Evolutionary conservation across 106 monocot species (phyloP).

Genomic region (Phalaenopsis aphrodite): DNA sequence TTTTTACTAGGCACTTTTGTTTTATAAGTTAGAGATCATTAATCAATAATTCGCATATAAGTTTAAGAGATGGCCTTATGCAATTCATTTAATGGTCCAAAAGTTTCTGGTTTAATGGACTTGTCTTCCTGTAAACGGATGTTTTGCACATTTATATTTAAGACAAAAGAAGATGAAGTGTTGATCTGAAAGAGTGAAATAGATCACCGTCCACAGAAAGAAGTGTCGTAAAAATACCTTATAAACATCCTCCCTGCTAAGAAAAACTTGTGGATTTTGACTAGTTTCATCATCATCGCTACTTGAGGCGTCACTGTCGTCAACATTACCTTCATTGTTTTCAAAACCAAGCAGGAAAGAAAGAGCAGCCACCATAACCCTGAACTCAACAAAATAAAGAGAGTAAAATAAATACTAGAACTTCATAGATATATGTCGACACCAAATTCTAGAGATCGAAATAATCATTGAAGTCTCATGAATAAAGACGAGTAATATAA

Average conservation of each 20-base stretch:
- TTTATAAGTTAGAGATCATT: too few species aligned
- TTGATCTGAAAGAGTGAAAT: too few species aligned
- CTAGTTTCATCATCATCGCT: conserved; percentile 53
- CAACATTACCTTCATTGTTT: conserved; percentile 30
- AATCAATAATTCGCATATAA: too few species aligned
- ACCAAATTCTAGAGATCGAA: not conserved
- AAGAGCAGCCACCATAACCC: conserved; percentile 79
- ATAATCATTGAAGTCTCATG: not conserved
- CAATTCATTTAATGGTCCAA: too few species aligned
- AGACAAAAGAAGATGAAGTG: too few species aligned
- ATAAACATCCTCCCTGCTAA: conserved; percentile 74
- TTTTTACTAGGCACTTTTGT: not conserved
- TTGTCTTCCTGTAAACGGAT: too few species aligned
- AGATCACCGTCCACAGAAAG: not conserved
- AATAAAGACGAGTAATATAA: not conserved
- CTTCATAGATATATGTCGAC: not conserved
- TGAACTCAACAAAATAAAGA: conserved; percentile 19
- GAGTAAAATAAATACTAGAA: not conserved
- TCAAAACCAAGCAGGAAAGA: conserved; percentile 90
- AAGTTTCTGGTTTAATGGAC: too few species aligned
- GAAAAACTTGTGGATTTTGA: conserved; percentile 46
- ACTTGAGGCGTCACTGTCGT: conserved; percentile 64
- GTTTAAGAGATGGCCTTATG: too few species aligned
- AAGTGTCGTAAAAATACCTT: conserved; percentile 48
- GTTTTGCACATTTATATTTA: too few species aligned